These are phyloP conservation scores for Betula pendula DNA, from an alignment of 306 rosid species.

Conservation along the genomic window DNA sequence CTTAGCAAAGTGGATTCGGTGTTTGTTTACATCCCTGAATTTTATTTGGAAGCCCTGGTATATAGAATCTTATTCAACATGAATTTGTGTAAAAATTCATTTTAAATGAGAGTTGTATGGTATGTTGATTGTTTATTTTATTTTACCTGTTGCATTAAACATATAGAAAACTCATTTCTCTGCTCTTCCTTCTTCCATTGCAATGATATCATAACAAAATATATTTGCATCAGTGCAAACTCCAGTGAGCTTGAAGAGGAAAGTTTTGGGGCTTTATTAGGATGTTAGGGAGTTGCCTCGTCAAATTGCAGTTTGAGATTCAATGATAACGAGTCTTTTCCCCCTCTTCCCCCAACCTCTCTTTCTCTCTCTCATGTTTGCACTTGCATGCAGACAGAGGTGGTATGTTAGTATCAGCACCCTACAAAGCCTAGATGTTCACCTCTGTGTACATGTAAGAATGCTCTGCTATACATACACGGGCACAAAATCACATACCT, in stretches of 20 bases:
- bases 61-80: constrained; percentile 17
- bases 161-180: neutral
- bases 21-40: constrained; percentile 84
- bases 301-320: neutral
- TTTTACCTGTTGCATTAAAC: constrained; percentile 17
- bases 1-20: constrained; percentile 80
- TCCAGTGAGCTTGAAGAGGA: neutral
- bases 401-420: neutral
- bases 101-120: neutral
- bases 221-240: neutral
- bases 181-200: constrained; percentile 10
- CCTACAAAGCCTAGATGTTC: neutral
- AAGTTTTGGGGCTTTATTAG: constrained; percentile 7
- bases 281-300: neutral
- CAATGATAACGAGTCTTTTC: neutral
- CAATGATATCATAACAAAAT: neutral
- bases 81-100: neutral
- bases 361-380: neutral
- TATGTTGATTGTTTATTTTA: neutral
- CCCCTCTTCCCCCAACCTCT: too few species aligned
- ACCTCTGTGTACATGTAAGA: neutral
- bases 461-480: neutral
- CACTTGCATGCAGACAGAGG: neutral
- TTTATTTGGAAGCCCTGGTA: constrained; percentile 90
- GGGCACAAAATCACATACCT: neutral